phyloP scores from a whole-genome alignment of 1,284 basidiomycete species.

The Fomitiporia mediterranea region DNA sequence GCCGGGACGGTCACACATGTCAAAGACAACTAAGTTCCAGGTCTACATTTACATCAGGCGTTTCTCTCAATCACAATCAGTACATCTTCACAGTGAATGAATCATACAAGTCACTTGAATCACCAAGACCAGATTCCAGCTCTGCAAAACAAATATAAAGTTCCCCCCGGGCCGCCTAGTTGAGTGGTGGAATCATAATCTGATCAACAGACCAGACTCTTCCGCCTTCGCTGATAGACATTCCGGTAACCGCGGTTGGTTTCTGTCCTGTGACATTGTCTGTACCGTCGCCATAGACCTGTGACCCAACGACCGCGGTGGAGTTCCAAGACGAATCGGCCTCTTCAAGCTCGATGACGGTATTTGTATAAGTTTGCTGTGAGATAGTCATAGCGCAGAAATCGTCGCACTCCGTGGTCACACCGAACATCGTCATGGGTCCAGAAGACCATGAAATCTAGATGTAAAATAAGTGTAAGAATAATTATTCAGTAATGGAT shows the following conservation, averaged over 20 bases:
- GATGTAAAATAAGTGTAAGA: neutral
- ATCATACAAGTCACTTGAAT: too few species aligned
- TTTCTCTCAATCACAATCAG: too few species aligned
- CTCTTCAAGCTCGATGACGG: conserved; percentile 14
- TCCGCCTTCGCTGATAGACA: conserved; percentile 14
- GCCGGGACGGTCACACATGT: too few species aligned
- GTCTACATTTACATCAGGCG: too few species aligned
- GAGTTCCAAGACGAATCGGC: conserved; percentile 12
- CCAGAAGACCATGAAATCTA: conserved; percentile 16
- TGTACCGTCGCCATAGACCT: conserved; percentile 13
- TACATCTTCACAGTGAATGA: too few species aligned
- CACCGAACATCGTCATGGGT: conserved; percentile 20
- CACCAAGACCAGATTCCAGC: too few species aligned
- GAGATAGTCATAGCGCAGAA: conserved; percentile 13
- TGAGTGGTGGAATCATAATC: conserved; percentile 11
- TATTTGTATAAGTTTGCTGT: conserved; percentile 20
- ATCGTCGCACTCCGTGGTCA: conserved; percentile 20
- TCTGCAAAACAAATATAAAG: too few species aligned
- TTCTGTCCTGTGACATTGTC: neutral
- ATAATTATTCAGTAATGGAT: neutral
- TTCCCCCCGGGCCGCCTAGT: too few species aligned
- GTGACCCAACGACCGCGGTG: conserved; percentile 9
- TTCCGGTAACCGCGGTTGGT: conserved; percentile 10
- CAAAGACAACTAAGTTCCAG: too few species aligned
- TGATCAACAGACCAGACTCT: conserved; percentile 12